phyloP scores from a whole-genome alignment of 768 basidiomycete species.

The Tephrocybe rancida region DNA sequence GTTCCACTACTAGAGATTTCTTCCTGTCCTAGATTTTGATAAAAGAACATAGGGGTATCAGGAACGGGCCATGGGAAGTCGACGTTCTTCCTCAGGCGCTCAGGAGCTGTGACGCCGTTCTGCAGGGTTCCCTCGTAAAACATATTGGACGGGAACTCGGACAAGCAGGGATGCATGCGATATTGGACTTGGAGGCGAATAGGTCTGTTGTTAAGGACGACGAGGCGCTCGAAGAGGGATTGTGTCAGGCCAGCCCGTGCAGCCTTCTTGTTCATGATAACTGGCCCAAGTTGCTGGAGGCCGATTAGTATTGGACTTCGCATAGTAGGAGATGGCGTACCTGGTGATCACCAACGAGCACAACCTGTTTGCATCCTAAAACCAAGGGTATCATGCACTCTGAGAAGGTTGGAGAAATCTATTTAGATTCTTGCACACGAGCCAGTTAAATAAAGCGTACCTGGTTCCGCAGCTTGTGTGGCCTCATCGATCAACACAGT shows the following conservation, averaged over 20 bases:
- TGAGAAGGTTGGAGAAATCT: slow-evolving; percentile 28
- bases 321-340: slow-evolving; percentile 22
- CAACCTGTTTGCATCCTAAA: slow-evolving; percentile 97
- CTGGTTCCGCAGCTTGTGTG: slow-evolving; percentile 96
- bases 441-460: slow-evolving; percentile 42
- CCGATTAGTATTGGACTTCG: not conserved
- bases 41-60: slow-evolving; percentile 99
- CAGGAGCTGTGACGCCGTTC: slow-evolving; percentile 98
- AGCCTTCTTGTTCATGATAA: slow-evolving; percentile 99
- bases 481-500: slow-evolving; percentile 99
- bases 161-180: slow-evolving; percentile 99
- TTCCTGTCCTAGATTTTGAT: slow-evolving; percentile 98
- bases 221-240: slow-evolving; percentile 96
- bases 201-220: slow-evolving; percentile 92
- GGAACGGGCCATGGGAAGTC: slow-evolving; percentile 99
- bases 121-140: slow-evolving; percentile 99
- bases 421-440: not conserved
- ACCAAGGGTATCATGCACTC: slow-evolving; percentile 99
- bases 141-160: slow-evolving; percentile 99
- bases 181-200: slow-evolving; percentile 99
- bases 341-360: slow-evolving; percentile 95
- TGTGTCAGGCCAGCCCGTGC: slow-evolving; percentile 98
- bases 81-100: slow-evolving; percentile 95
- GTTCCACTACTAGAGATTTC: slow-evolving; percentile 99
- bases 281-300: slow-evolving; percentile 92